Percentiles rank a stretch among this genome's conserved stretches.
phyloP scores from a whole-genome alignment of 305 asterid species.

The Solanum aculeatissimum region DNA sequence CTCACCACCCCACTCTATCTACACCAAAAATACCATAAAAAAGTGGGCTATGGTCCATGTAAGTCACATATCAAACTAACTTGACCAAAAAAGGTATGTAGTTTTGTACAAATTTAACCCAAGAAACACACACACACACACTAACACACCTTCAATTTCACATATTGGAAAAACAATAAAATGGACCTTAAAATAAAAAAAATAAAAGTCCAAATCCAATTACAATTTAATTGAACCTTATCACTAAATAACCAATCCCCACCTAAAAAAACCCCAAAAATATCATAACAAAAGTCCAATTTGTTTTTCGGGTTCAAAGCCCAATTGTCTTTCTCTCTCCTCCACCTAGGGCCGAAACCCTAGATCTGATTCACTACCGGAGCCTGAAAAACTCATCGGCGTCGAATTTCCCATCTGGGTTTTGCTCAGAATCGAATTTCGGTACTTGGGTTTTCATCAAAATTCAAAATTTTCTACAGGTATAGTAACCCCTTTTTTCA shows the following conservation, averaged over 20 bases:
- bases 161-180: neutral
- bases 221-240: slow-evolving; percentile 25
- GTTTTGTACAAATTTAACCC: neutral
- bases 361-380: slow-evolving; percentile 37
- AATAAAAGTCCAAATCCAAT: slow-evolving; percentile 33
- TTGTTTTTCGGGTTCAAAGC: slow-evolving; percentile 30
- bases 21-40: neutral
- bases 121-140: slow-evolving; percentile 10
- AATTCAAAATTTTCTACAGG: slow-evolving; percentile 8
- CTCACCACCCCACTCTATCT: neutral
- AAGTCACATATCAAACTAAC: neutral
- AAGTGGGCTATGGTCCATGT: slow-evolving; percentile 24
- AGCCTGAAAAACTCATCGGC: slow-evolving; percentile 8
- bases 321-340: slow-evolving; percentile 36
- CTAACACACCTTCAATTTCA: slow-evolving; percentile 7
- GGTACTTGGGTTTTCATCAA: slow-evolving; percentile 1
- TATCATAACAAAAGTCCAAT: slow-evolving; percentile 44
- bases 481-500: neutral
- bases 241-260: slow-evolving; percentile 6
- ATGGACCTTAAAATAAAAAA: slow-evolving; percentile 25
- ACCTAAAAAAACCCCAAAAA: slow-evolving; percentile 13
- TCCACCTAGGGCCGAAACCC: slow-evolving; percentile 38
- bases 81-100: neutral
- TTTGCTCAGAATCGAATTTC: neutral
- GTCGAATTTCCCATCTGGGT: slow-evolving; percentile 15